These are phyloP conservation scores for Sporothrix brasiliensis DNA, from an alignment of 2,329 filamentous ascomycete species.

Conservation along the genomic window DNA sequence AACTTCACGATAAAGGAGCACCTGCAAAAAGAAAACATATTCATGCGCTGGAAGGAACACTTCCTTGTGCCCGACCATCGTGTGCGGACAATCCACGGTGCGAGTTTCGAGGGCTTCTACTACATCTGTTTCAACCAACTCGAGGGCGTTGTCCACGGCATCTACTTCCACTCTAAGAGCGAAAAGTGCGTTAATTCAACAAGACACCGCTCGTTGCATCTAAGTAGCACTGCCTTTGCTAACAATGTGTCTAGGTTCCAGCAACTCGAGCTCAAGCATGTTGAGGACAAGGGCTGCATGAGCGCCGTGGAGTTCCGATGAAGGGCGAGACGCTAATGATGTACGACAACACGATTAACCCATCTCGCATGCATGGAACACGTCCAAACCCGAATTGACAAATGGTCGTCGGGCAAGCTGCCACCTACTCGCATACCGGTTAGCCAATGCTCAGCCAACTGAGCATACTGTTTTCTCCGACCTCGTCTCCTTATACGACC, in stretches of 20 bases:
- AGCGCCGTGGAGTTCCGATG: constrained; percentile 86
- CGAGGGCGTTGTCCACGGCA: constrained; percentile 81
- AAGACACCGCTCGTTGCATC: background rate
- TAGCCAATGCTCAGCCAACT: background rate
- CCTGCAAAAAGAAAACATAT: constrained; percentile 82
- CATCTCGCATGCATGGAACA: background rate
- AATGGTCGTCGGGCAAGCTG: background rate
- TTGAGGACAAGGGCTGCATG: constrained; percentile 81
- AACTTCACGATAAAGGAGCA: constrained; percentile 66
- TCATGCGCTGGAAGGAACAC: constrained; percentile 99
- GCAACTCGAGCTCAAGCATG: constrained; percentile 86
- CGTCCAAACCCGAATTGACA: background rate
- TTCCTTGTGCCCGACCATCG: constrained; percentile 95
- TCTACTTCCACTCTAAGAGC: constrained; percentile 97
- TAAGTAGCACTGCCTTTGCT: background rate
- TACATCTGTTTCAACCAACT: constrained; percentile 99
- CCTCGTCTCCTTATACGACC: background rate
- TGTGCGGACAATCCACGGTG: constrained; percentile 86
- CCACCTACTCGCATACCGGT: background rate
- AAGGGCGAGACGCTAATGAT: constrained; percentile 40
- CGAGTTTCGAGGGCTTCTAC: constrained; percentile 98
- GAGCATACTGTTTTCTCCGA: background rate
- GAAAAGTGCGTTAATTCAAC: constrained; percentile 72
- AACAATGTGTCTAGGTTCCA: constrained; percentile 67
- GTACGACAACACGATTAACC: background rate